phyloP scores from a whole-genome alignment of 2,329 filamentous ascomycete species.

The Cladophialophora bantiana region DNA sequence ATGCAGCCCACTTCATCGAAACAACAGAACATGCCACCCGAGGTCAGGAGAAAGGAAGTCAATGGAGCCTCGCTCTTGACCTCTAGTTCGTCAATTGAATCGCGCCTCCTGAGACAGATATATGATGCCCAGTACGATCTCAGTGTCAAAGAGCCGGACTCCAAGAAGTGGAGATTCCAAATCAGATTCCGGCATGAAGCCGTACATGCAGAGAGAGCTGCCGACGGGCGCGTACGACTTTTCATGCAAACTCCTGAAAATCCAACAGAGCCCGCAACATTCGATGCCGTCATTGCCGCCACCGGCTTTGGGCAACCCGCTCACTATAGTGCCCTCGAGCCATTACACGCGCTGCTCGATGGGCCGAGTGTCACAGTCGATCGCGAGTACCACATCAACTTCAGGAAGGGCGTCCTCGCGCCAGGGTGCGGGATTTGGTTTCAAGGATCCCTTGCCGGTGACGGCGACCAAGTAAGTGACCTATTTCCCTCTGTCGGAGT shows the following conservation, averaged over 20 bases:
- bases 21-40: slow-evolving; percentile 21
- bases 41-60: slow-evolving; percentile 24
- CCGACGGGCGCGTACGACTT: slow-evolving; percentile 14
- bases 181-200: slow-evolving; percentile 30
- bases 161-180: slow-evolving; percentile 31
- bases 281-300: slow-evolving; percentile 36
- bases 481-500: not conserved
- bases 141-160: slow-evolving; percentile 35
- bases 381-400: slow-evolving; percentile 34
- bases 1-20: slow-evolving; percentile 12
- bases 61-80: not conserved
- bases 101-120: slow-evolving; percentile 22
- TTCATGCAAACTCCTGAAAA: slow-evolving; percentile 10
- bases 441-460: slow-evolving; percentile 25
- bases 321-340: slow-evolving; percentile 23
- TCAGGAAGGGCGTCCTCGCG: slow-evolving; percentile 18
- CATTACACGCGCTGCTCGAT: slow-evolving; percentile 24
- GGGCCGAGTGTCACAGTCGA: slow-evolving; percentile 23
- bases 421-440: slow-evolving; percentile 31
- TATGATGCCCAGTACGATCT: slow-evolving; percentile 36
- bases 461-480: slow-evolving; percentile 26
- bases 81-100: slow-evolving; percentile 1
- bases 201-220: slow-evolving; percentile 10
- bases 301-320: slow-evolving; percentile 31
- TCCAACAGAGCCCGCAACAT: not conserved